Evolutionary conservation across 352 stramenopile species (phyloP).

Genomic region (Globisporangium rhizosaccharum): DNA sequence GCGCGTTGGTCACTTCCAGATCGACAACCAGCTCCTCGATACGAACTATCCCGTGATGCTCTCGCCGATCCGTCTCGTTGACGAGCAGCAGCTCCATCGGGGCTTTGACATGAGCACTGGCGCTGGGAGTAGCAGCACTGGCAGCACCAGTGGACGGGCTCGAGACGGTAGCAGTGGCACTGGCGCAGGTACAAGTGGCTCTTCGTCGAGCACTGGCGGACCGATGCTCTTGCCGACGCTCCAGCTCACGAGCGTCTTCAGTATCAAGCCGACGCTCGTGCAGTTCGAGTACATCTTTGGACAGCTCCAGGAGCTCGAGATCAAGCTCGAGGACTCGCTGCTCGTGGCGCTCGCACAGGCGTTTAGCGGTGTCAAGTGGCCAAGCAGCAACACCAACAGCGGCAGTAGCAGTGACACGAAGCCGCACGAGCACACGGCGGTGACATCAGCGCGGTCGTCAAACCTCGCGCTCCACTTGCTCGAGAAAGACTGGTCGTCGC

Average conservation of each 20-base stretch:
- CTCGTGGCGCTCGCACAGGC: slow-evolving; percentile 72
- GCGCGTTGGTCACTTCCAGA: slow-evolving; percentile 69
- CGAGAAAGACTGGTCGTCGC: slow-evolving; percentile 54
- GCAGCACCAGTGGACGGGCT: background rate
- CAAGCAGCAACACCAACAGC: slow-evolving; percentile 11
- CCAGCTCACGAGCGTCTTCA: slow-evolving; percentile 78
- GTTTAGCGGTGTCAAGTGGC: slow-evolving; percentile 71
- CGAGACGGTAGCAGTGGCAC: background rate
- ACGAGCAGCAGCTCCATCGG: slow-evolving; percentile 67
- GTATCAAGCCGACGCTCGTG: slow-evolving; percentile 50
- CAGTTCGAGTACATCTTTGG: slow-evolving; percentile 87
- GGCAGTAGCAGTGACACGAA: slow-evolving; percentile 17
- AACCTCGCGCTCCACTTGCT: slow-evolving; percentile 49
- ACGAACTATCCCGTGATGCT: slow-evolving; percentile 83
- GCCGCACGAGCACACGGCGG: slow-evolving; percentile 2
- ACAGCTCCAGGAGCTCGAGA: slow-evolving; percentile 82
- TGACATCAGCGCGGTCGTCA: slow-evolving; percentile 8
- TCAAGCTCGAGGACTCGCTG: slow-evolving; percentile 78
- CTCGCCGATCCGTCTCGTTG: slow-evolving; percentile 56
- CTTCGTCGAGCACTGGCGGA: background rate
- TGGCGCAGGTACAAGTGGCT: background rate
- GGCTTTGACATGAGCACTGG: slow-evolving; percentile 18
- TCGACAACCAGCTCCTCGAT: slow-evolving; percentile 83
- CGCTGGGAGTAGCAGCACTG: background rate
- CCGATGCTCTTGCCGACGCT: slow-evolving; percentile 65